Base-by-base conservation (phyloP, 148 eudicot species). In the Limonium bicolor region DNA sequence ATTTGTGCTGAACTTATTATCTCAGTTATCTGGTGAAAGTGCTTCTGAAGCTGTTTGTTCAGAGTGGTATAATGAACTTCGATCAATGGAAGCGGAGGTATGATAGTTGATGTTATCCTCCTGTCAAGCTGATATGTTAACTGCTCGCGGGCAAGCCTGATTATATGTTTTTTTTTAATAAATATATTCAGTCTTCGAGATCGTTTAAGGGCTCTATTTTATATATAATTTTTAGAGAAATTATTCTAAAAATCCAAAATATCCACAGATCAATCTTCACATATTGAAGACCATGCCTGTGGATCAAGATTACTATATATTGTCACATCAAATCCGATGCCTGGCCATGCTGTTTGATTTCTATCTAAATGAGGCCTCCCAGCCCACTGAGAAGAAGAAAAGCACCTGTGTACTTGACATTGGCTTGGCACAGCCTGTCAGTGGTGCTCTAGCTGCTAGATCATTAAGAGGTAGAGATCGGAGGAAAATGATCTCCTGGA, bases 41-140 rank as follows among this genome's bases (percentile, higher is more conserved):
- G 29, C 33, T 54, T 27, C 63, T 31, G 73, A 61, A 25, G 36
- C 33, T 27, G 69, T 44, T 53, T 54, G 51, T 32, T 60, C 77
- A 47, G 76, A 66, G 49, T 78, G 79, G 72, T 68, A 58, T 61
- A 90, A 90, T 55, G 95, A 81, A 69, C 74, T 90, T 48, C 80
- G 87, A 63, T 87, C 93, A 34, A 85, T 90, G 73, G 95, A 90
- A 67, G 85, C 85, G 44, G 95, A 85, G 99, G 99, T 90, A 52
- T 50, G 76, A 60, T 47, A 52, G n/a, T n/a, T n/a, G n/a, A n/a
- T n/a, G n/a, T n/a, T n/a, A n/a, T n/a, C n/a, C n/a, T n/a, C n/a
- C n/a, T n/a, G n/a, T n/a, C n/a, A n/a, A n/a, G n/a, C n/a, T n/a
- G n/a, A n/a, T n/a, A n/a, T 20, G 27, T 3, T 43, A 22, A 11